phyloP scores from a whole-genome alignment of 768 basidiomycete species.

The Leccinum disarticulatum region DNA sequence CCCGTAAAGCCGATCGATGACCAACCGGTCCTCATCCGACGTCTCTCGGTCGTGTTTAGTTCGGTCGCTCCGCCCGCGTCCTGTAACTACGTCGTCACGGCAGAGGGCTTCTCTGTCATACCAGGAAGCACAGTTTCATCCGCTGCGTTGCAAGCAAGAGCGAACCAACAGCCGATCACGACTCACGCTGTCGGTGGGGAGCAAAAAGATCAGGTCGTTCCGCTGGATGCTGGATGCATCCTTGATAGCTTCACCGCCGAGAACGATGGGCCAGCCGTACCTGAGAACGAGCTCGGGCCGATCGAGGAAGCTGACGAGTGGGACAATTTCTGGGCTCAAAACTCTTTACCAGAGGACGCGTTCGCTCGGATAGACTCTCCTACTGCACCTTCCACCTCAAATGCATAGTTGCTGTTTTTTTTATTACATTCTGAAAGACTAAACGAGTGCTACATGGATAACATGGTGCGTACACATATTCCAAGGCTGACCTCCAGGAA shows the following conservation, averaged over 20 bases:
- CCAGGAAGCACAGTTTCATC: conserved; percentile 23
- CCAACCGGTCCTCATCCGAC: conserved; percentile 57
- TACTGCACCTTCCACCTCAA: conserved; percentile 4
- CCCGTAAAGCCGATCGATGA: conserved; percentile 33
- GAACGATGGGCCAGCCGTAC: conserved; percentile 16
- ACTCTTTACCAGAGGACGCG: conserved; percentile 41
- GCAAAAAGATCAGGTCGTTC: conserved; percentile 28
- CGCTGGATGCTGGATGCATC: conserved; percentile 37
- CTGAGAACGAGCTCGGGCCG: conserved; percentile 26
- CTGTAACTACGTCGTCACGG: conserved; percentile 74
- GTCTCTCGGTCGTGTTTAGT: conserved; percentile 78
- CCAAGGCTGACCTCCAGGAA: conserved; percentile 5
- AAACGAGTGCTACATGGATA: conserved; percentile 10
- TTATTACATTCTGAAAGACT: neutral
- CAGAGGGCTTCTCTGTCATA: conserved; percentile 50
- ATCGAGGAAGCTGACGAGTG: conserved; percentile 42
- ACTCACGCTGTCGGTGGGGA: neutral
- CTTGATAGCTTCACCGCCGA: conserved; percentile 26
- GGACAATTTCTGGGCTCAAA: conserved; percentile 46
- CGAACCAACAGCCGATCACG: conserved; percentile 12
- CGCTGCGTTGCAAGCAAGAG: neutral
- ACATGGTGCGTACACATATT: neutral
- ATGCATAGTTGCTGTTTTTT: conserved; percentile 13
- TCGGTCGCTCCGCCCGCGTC: conserved; percentile 55
- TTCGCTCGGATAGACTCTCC: conserved; percentile 23